Percentiles rank a stretch among this genome's conserved stretches.
These are phyloP conservation scores for Hygrophoropsis aurantiaca DNA, from an alignment of 768 basidiomycete genomes.

Conservation along the genomic window DNA sequence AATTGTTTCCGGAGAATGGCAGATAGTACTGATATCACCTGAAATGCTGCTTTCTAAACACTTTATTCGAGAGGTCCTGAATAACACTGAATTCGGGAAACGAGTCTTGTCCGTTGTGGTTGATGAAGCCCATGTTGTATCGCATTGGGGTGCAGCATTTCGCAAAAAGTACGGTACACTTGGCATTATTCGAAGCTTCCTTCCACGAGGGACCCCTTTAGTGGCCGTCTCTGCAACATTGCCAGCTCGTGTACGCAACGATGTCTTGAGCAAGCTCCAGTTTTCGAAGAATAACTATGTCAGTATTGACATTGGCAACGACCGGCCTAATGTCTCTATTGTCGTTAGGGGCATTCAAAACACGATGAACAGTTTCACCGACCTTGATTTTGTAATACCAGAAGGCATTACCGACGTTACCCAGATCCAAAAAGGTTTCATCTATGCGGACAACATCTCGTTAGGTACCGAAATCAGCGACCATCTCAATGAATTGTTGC, in stretches of 20 bases:
- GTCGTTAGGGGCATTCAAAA: slow-evolving; percentile 35
- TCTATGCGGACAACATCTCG: slow-evolving; percentile 31
- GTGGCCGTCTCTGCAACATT: slow-evolving; percentile 35
- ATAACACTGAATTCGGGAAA: slow-evolving; percentile 15
- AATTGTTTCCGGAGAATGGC: slow-evolving; percentile 19
- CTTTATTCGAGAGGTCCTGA: slow-evolving; percentile 22
- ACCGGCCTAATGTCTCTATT: slow-evolving; percentile 32
- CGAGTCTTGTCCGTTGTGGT: slow-evolving; percentile 22
- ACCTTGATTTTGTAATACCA: slow-evolving; percentile 35
- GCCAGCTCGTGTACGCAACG: slow-evolving; percentile 19
- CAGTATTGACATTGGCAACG: slow-evolving; percentile 31
- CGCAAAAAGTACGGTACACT: slow-evolving; percentile 23
- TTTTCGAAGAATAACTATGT: slow-evolving; percentile 17
- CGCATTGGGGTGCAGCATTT: slow-evolving; percentile 30
- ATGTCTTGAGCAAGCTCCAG: slow-evolving; percentile 29
- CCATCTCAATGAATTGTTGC: slow-evolving; percentile 18
- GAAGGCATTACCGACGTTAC: neutral
- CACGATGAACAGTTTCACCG: slow-evolving; percentile 29
- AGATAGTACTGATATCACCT: slow-evolving; percentile 25
- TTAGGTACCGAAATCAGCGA: slow-evolving; percentile 24
- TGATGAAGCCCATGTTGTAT: slow-evolving; percentile 31
- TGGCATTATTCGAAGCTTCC: slow-evolving; percentile 20
- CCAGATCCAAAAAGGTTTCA: slow-evolving; percentile 26
- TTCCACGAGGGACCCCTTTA: slow-evolving; percentile 17
- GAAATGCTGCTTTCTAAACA: slow-evolving; percentile 26